Evolutionary conservation across 257 asterid genomes (phyloP), one percentile per base, ranked within the genome.

Genomic region (Sherardia arvensis): DNA sequence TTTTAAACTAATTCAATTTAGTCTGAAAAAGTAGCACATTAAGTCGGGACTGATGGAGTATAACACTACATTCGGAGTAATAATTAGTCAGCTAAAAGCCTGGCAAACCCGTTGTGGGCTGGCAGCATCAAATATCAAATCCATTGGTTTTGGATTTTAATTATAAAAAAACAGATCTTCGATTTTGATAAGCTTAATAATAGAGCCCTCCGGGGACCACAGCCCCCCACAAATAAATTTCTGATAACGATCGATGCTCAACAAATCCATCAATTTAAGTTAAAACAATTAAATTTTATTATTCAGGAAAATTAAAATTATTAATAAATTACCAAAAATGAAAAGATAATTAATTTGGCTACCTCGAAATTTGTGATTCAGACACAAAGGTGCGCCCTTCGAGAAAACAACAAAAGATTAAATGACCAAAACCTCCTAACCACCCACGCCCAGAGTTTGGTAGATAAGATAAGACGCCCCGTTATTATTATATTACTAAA

Each of bases 391-490:
- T 21, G 60, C 53, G 65, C 20, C 59, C 61, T 21, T 68, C 66
- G 45, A 60, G 67, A 51, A 38, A 51, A 61, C 71, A 76, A 38
- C 47, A 38, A 38, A 10, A 67, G 61, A 75, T 67, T 67, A 72
- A 71, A 68, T 63, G 47, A 59, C 70, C 62, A 59, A 70, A 62
- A 65, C 40, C 70, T 10, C 53, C 66, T 62, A 63, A 34, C 68
- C 62, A 62, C 65, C 63, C 65, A 29, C 64, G 36, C 28, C 32
- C 27, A 20, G 11, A 57, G 29, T 23, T 48, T 48, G 79, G 72
- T 60, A 64, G 78, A 79, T 66, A 79, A 64, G 78, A 79, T 66
- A 79, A 64, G 71, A 78, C 77, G 14, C 23, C 58, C 76, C 62
- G 55, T 70, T 70, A 48, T 64, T 68, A 59, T 63, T 66, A 59